Evolutionary conservation across 1,284 basidiomycete species (phyloP), one percentile per base, ranked within the genome.

Genomic region (Tilletia indica): DNA sequence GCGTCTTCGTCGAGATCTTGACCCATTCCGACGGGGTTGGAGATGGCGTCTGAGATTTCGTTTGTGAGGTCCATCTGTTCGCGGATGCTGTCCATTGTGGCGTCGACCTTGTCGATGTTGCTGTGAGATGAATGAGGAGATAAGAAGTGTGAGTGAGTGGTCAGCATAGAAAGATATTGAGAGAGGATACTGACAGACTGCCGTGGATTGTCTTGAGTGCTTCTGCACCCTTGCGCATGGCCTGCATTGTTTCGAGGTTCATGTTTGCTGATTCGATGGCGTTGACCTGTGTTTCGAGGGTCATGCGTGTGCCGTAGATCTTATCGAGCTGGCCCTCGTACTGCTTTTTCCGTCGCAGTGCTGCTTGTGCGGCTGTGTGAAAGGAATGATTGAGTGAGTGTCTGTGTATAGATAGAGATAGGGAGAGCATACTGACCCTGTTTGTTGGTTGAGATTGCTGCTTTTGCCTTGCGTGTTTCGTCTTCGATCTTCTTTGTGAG

Each of bases 251-350:
- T 88, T 98, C 95, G 82, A 93, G 91, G 86, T 99, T 99, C 86
- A 99, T 89, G 87, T 98, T 99, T 67, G 97, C 97, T 25, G 92
- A 94, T 86, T 99, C 97, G 72, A 99, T 90, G 42, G 96, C 96
- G 86, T 97, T 96, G 75, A 99, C 88, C 87, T 99, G 97, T 80
- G 93, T 92, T 87, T 98, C 96, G 67, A 99, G 89, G 77, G 97
- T 97, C 86, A 98, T 86, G 78, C 93, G 89, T 72, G 91, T 93
- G 12, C 93, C 93, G 68, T 91, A 89, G 77, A 99, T 87, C 77
- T 91, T 88, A 78, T 97, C 94, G 71, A 98, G 88, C 85, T 99
- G 94, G 69, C 88, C 85, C 86, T 99, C 96, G 82, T 89, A 90
- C 76, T 90, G 89, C 86, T 97, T 97, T 90, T 97, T 98, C 86